These are phyloP conservation scores for Neonectria sp. DNA, from an alignment of 2,329 filamentous ascomycete genomes.

Conservation along the genomic window DNA sequence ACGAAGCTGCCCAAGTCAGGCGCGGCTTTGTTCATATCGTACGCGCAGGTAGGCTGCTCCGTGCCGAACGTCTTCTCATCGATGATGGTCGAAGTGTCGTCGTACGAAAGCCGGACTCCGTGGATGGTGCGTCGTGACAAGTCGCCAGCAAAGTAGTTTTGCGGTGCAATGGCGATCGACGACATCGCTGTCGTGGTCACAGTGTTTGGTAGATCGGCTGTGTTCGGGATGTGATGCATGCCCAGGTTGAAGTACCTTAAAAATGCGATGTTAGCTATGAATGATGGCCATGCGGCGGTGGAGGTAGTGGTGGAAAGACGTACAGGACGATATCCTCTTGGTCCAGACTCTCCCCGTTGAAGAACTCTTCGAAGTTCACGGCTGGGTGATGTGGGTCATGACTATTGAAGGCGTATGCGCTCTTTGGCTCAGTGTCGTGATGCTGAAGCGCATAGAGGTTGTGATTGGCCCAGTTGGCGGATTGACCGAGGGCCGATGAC, in stretches of 20 bases:
- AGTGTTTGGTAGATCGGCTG: constrained; percentile 34
- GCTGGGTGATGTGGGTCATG: constrained; percentile 61
- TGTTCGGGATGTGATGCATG: constrained; percentile 39
- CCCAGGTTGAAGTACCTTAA: constrained; percentile 34
- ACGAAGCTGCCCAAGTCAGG: constrained; percentile 33
- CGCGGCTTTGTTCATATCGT: constrained; percentile 19
- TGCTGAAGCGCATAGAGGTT: constrained; percentile 66
- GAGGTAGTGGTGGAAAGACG: neutral
- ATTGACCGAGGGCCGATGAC: constrained; percentile 61
- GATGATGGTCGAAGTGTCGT: constrained; percentile 25
- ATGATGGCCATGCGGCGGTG: accelerated
- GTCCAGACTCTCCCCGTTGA: constrained; percentile 29
- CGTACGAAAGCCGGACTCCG: constrained; percentile 26
- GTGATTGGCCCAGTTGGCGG: constrained; percentile 64
- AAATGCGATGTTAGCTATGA: neutral
- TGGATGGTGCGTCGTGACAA: constrained; percentile 33
- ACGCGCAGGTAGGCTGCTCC: constrained; percentile 32
- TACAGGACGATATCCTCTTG: constrained; percentile 38
- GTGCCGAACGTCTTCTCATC: constrained; percentile 31
- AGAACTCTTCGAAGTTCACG: constrained; percentile 32
- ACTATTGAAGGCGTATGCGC: constrained; percentile 62
- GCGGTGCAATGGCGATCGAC: constrained; percentile 33
- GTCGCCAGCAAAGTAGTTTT: constrained; percentile 34
- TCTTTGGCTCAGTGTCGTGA: constrained; percentile 67
- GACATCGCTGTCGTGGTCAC: constrained; percentile 26